phyloP scores from a whole-genome alignment of 2,329 filamentous ascomycete species.

The Lasiodiplodia citricola region DNA sequence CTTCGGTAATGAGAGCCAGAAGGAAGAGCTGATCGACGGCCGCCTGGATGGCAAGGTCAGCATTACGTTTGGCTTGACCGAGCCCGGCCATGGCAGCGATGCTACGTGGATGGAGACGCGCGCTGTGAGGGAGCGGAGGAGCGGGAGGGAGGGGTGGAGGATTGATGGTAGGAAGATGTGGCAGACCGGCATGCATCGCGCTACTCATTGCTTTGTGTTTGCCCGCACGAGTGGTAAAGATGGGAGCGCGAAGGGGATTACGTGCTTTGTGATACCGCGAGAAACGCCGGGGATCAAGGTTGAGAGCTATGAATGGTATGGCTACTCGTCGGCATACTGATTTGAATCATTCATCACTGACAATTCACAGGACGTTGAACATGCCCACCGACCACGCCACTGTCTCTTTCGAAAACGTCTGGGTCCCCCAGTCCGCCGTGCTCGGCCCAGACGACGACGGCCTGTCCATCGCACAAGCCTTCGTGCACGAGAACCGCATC shows the following conservation, averaged over 20 bases:
- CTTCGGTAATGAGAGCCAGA: constrained; percentile 63
- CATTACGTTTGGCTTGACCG: constrained; percentile 67
- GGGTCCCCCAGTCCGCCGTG: constrained; percentile 58
- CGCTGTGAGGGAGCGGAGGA: constrained; percentile 50
- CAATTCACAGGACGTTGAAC: constrained; percentile 59
- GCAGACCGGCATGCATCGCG: constrained; percentile 68
- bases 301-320: constrained; percentile 62
- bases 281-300: constrained; percentile 59
- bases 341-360: background rate
- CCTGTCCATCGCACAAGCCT: constrained; percentile 65
- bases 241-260: constrained; percentile 62
- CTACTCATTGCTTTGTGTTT: constrained; percentile 67
- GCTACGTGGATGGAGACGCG: constrained; percentile 66
- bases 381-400: constrained; percentile 72
- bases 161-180: constrained; percentile 68
- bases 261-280: constrained; percentile 64
- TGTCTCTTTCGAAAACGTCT: constrained; percentile 62
- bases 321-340: background rate
- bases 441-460: constrained; percentile 61
- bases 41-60: constrained; percentile 60
- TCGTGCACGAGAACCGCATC: constrained; percentile 70
- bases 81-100: constrained; percentile 66
- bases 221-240: constrained; percentile 61
- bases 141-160: constrained; percentile 55
- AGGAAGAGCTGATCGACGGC: constrained; percentile 58